Evolutionary conservation across 1,284 basidiomycete species (phyloP).

Genomic region (Peniophora sp.): DNA sequence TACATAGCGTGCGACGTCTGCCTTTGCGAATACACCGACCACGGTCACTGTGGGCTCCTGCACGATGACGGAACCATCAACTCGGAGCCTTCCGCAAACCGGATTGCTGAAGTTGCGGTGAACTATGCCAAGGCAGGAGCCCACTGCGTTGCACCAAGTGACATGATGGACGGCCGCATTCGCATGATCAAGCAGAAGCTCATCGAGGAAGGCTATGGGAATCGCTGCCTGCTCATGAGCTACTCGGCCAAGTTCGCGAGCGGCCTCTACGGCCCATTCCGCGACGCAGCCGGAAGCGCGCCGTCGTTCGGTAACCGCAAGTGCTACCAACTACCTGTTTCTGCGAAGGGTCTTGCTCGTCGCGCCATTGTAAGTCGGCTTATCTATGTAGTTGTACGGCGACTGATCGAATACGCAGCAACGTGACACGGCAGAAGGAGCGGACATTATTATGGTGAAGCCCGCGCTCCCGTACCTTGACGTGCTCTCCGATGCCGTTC

Average conservation of each 20-base stretch:
- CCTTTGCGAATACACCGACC: slow-evolving; percentile 98
- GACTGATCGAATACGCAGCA: slow-evolving; percentile 35
- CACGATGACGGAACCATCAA: slow-evolving; percentile 69
- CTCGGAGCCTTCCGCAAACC: slow-evolving; percentile 67
- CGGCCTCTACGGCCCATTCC: slow-evolving; percentile 94
- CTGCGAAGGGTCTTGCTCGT: slow-evolving; percentile 84
- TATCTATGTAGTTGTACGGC: not conserved
- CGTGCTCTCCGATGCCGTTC: slow-evolving; percentile 84
- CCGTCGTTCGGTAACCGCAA: slow-evolving; percentile 93
- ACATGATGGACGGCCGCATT: slow-evolving; percentile 99
- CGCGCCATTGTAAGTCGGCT: slow-evolving; percentile 78
- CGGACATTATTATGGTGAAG: slow-evolving; percentile 99
- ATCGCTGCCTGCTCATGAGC: slow-evolving; percentile 89
- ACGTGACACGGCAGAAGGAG: slow-evolving; percentile 90
- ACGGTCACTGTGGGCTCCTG: slow-evolving; percentile 93
- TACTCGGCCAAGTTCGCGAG: slow-evolving; percentile 99
- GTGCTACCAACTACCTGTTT: slow-evolving; percentile 94
- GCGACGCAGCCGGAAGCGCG: slow-evolving; percentile 93
- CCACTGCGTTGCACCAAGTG: slow-evolving; percentile 96
- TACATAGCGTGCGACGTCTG: slow-evolving; percentile 96
- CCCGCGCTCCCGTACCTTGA: slow-evolving; percentile 95
- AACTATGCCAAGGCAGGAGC: slow-evolving; percentile 92
- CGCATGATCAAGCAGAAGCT: slow-evolving; percentile 83
- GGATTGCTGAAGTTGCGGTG: slow-evolving; percentile 89
- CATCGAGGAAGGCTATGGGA: slow-evolving; percentile 77